phyloP scores from a whole-genome alignment of 2,329 filamentous ascomycete species.

The Tetracladium maxilliforme region DNA sequence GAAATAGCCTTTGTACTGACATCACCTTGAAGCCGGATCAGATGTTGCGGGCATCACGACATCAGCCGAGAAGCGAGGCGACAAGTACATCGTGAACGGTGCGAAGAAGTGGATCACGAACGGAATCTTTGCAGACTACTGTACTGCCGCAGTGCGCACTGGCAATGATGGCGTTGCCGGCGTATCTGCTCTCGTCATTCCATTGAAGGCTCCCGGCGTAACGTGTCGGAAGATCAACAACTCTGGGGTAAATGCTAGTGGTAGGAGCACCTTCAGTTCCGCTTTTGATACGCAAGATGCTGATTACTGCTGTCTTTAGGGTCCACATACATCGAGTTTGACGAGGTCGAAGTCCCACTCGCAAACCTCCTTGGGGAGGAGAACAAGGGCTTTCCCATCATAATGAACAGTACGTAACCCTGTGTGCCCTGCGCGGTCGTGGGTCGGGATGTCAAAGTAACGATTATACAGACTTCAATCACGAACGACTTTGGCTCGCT shows the following conservation, averaged over 20 bases:
- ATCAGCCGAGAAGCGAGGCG: constrained; percentile 34
- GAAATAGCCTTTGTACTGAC: constrained; percentile 26
- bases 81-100: constrained; percentile 47
- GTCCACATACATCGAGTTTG: constrained; percentile 37
- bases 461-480: constrained; percentile 36
- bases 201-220: constrained; percentile 32
- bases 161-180: constrained; percentile 35
- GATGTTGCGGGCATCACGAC: constrained; percentile 51
- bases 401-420: constrained; percentile 32
- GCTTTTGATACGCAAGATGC: constrained; percentile 1
- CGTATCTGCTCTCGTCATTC: constrained; percentile 42
- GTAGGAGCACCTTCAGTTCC: constrained; percentile 15
- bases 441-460: background rate
- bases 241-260: constrained; percentile 51
- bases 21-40: constrained; percentile 28
- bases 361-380: constrained; percentile 37
- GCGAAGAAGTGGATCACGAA: constrained; percentile 58
- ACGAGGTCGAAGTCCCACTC: constrained; percentile 37
- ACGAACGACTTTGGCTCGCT: constrained; percentile 42
- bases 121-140: constrained; percentile 42
- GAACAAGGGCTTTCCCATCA: constrained; percentile 37
- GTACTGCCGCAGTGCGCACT: constrained; percentile 46
- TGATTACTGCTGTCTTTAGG: constrained; percentile 10
- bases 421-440: constrained; percentile 1
- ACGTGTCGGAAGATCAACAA: constrained; percentile 41